Conservation (phyloP, 345 rosid species). For the Arabis hirsuta region DNA sequence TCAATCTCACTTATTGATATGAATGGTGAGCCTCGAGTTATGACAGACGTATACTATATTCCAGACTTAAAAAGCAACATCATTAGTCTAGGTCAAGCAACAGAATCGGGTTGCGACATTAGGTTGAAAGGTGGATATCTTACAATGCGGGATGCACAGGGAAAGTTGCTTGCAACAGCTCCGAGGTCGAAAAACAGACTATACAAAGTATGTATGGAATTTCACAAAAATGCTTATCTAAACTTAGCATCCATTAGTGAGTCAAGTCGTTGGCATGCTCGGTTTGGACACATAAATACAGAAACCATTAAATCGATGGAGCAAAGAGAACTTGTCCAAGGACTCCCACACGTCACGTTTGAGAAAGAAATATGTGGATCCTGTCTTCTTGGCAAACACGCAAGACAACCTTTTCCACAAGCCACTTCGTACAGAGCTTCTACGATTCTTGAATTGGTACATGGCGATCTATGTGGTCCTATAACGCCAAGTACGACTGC, state of each 20-base stretch:
- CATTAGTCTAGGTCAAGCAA: not conserved
- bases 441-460: not conserved
- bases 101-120: not conserved
- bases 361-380: not conserved
- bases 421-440: accelerated
- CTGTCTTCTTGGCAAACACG: not conserved
- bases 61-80: not conserved
- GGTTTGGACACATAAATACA: not conserved
- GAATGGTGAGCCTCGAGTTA: not conserved
- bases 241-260: not conserved
- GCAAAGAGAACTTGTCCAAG: not conserved
- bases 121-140: not conserved
- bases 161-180: not conserved
- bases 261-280: not conserved
- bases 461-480: not conserved
- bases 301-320: not conserved
- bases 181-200: not conserved
- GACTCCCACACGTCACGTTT: accelerated
- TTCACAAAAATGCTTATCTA: not conserved
- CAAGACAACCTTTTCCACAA: not conserved
- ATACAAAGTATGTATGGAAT: no score
- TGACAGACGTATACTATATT: not conserved
- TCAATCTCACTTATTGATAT: not conserved
- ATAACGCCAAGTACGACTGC: not conserved
- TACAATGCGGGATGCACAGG: not conserved